phyloP scores from a whole-genome alignment of 2,329 filamentous ascomycete genomes.

The Ceratocystis smalleyi region DNA sequence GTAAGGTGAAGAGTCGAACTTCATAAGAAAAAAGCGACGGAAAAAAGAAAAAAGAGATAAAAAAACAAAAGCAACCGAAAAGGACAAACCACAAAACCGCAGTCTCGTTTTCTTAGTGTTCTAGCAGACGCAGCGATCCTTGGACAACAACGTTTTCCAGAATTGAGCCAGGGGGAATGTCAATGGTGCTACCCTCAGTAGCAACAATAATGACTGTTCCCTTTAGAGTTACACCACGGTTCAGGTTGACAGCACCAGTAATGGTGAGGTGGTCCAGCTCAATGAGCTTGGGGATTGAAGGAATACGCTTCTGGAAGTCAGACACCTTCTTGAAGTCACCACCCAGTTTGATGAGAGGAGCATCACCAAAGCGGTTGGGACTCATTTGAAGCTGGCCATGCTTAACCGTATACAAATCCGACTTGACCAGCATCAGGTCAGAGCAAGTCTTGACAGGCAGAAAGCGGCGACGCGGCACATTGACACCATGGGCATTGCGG shows the following conservation, averaged over 20 bases:
- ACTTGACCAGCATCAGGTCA: constrained; percentile 98
- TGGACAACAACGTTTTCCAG: constrained; percentile 98
- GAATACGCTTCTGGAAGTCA: constrained; percentile 78
- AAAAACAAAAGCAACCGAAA: background rate
- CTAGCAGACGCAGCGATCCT: constrained; percentile 67
- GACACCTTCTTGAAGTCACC: constrained; percentile 99
- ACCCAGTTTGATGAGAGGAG: constrained; percentile 95
- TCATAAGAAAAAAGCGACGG: constrained; percentile 1
- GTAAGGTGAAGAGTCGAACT: background rate
- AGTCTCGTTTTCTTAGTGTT: constrained; percentile 35
- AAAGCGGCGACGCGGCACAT: constrained; percentile 94
- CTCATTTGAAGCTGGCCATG: constrained; percentile 97
- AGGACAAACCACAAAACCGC: background rate
- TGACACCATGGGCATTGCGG: constrained; percentile 96
- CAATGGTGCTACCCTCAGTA: constrained; percentile 93
- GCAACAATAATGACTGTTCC: constrained; percentile 98
- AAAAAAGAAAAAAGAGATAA: background rate
- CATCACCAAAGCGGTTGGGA: constrained; percentile 87
- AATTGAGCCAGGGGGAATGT: constrained; percentile 89
- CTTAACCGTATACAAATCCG: constrained; percentile 95
- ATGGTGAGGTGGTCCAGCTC: constrained; percentile 93
- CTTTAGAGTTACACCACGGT: constrained; percentile 89
- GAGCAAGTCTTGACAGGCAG: constrained; percentile 99
- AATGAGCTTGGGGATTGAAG: constrained; percentile 77
- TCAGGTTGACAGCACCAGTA: constrained; percentile 91